phyloP scores from a whole-genome alignment of 1,139 yeast genomes.

The Hyphopichia buzzinii region DNA sequence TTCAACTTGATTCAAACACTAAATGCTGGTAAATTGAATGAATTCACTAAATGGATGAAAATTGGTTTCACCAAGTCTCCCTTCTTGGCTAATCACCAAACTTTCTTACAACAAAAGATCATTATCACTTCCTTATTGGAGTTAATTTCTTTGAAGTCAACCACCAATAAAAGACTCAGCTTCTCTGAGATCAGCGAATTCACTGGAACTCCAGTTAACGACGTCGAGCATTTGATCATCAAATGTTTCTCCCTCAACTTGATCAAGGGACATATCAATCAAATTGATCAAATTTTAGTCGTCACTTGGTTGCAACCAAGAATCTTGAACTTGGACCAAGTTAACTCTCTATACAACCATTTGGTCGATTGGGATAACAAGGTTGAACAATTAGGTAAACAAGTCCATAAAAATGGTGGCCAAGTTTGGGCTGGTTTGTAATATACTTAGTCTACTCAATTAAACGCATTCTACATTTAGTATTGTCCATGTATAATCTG shows the following conservation, averaged over 20 bases:
- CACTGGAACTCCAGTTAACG: slow-evolving; percentile 68
- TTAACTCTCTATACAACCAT: slow-evolving; percentile 69
- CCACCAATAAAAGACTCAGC: slow-evolving; percentile 68
- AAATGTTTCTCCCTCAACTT: slow-evolving; percentile 83
- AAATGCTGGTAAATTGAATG: slow-evolving; percentile 73
- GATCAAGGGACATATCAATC: slow-evolving; percentile 84
- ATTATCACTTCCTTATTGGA: slow-evolving; percentile 91
- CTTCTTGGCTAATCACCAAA: slow-evolving; percentile 56
- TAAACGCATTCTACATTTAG: not conserved
- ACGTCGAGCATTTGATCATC: slow-evolving; percentile 88
- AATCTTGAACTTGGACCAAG: slow-evolving; percentile 79
- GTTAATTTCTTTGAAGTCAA: slow-evolving; percentile 74
- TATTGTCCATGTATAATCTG: slow-evolving; percentile 3
- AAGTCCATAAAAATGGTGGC: slow-evolving; percentile 38
- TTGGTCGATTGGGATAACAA: slow-evolving; percentile 75
- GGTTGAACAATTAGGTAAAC: slow-evolving; percentile 62
- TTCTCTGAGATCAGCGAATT: slow-evolving; percentile 70
- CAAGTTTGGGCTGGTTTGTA: slow-evolving; percentile 38
- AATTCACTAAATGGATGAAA: slow-evolving; percentile 52
- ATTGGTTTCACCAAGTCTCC: slow-evolving; percentile 47
- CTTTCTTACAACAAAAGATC: slow-evolving; percentile 83
- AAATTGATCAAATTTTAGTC: slow-evolving; percentile 72
- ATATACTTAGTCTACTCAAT: not conserved
- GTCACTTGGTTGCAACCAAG: slow-evolving; percentile 96
- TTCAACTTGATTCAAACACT: slow-evolving; percentile 65